A percentile compares a stretch with the other conserved stretches of the same genome.
phyloP scores from a whole-genome alignment of 1,284 basidiomycete genomes.

The Leccinum huronense region DNA sequence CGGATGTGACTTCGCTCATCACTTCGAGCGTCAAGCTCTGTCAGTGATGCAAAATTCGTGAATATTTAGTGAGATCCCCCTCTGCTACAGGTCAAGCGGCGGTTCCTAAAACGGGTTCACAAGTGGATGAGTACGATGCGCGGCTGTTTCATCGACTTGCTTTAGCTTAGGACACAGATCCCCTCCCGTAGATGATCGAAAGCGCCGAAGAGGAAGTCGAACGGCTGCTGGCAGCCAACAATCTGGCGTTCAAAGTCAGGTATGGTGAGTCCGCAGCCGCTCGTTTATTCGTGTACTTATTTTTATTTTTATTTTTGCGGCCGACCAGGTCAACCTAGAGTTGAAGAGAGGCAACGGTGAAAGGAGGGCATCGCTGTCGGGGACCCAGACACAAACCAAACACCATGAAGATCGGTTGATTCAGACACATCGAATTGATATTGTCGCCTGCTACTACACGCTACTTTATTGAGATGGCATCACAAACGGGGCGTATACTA shows the following conservation, averaged over 20 bases:
- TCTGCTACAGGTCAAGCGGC: no score
- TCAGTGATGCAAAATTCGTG: conserved; percentile 79
- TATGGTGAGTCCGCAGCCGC: no score
- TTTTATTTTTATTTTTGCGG: no score
- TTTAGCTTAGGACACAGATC: no score
- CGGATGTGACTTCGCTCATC: conserved; percentile 89
- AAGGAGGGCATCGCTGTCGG: conserved; percentile 56
- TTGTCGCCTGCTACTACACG: no score
- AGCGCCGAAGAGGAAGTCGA: conserved; percentile 98
- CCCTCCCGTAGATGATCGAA: conserved; percentile 74
- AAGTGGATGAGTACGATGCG: no score
- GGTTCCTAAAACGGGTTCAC: no score
- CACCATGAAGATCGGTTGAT: conserved; percentile 44
- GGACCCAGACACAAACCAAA: conserved; percentile 44
- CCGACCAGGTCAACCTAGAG: conserved; percentile 72
- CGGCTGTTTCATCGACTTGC: no score
- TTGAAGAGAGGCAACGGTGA: conserved; percentile 71
- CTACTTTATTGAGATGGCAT: no score
- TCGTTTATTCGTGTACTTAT: no score
- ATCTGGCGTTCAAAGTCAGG: conserved; percentile 74
- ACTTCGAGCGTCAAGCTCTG: conserved; percentile 89
- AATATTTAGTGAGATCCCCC: conserved; percentile 48
- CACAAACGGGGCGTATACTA: no score
- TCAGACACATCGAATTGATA: no score
- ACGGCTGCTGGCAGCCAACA: conserved; percentile 84